Evolutionary conservation across 257 asterid genomes (phyloP), one percentile per base, ranked within the genome.

Genomic region (Jacaranda mimosifolia): DNA sequence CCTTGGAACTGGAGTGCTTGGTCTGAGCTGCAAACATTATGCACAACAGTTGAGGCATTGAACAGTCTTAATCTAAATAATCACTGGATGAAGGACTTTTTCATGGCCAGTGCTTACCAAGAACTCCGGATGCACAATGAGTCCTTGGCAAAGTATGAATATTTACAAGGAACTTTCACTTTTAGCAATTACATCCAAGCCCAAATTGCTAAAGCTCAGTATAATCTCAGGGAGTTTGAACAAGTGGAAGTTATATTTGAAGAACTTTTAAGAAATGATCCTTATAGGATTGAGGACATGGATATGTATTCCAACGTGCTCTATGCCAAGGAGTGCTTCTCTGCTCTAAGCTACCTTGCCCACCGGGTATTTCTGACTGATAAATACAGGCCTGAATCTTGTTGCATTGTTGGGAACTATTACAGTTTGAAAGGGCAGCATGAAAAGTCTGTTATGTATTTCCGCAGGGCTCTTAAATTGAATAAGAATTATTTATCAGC

Each of bases 1-100:
- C 99, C 99, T 8, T 95, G 98, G 98, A 95, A 95, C 86, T 95
- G 99, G 99, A 90, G 96, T 78, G 97, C 99, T 67, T 95, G 99
- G 99, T 81, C 91, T 21, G 99, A 91, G 80, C 96, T 95, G 56
- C 98, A 93, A 79, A 72, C 85, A 2, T 48, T 91, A 60, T 91
- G 96, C 92, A 87, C 96, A 39, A 89, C 91, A 19, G 65, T 86
- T 9, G 99, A 91, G 80, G 83, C 89, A 57, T 63, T 95, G 80
- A 85, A 87, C 79, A 68, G 87, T 76, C 96, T 95, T 72, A 90
- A 78, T 80, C 93, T 93, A 11, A 89, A 85, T 63, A 85, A 87
- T 84, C 99, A 95, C 78, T 93, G 97, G 97, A 93, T 93, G 99
- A 95, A 93, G 83, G 98, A 93, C 84, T 95, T 95, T 76, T 95